Percentiles rank a stretch among this genome's conserved stretches.
Conservation (phyloP, 768 basidiomycete genomes). For the Boletus edulis region DNA sequence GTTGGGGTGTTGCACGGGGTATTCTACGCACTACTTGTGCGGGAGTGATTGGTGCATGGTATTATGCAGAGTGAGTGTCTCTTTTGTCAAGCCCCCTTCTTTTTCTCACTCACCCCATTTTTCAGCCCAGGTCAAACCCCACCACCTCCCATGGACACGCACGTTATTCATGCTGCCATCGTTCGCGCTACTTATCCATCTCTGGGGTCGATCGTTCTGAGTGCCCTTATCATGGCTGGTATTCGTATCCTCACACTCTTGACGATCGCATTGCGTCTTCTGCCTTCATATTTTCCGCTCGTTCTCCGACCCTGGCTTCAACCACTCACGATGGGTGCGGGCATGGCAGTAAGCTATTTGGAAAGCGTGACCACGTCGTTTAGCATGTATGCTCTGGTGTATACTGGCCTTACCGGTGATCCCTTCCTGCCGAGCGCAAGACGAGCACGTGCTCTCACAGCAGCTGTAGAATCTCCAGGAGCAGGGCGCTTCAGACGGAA, state of each 20-base stretch:
- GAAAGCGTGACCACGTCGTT: constrained; percentile 49
- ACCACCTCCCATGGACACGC: constrained; percentile 55
- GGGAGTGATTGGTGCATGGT: constrained; percentile 90
- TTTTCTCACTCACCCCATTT: constrained; percentile 5
- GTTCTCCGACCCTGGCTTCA: constrained; percentile 41
- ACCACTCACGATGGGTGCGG: constrained; percentile 35
- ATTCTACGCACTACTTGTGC: constrained; percentile 73
- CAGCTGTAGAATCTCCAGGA: constrained; percentile 47
- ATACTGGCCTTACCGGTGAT: constrained; percentile 74
- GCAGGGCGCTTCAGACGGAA: constrained; percentile 42
- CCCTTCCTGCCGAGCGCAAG: constrained; percentile 59
- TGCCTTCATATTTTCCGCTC: constrained; percentile 51
- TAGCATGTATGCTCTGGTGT: constrained; percentile 66
- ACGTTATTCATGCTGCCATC: constrained; percentile 73
- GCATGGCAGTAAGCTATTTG: constrained; percentile 42
- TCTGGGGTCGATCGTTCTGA: constrained; percentile 74
- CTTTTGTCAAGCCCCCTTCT: not conserved
- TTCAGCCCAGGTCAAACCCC: constrained; percentile 29
- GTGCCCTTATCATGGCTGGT: constrained; percentile 71
- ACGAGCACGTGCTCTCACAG: constrained; percentile 55
- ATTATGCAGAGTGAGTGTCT: constrained; percentile 61
- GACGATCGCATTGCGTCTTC: constrained; percentile 48
- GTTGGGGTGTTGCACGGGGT: constrained; percentile 77
- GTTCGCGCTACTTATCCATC: constrained; percentile 79
- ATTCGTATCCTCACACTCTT: constrained; percentile 58